A percentile compares a stretch with the other conserved stretches of the same genome.
Conservation (phyloP, 805 yeast genomes). For the Tetrapisispora phaffii region DNA sequence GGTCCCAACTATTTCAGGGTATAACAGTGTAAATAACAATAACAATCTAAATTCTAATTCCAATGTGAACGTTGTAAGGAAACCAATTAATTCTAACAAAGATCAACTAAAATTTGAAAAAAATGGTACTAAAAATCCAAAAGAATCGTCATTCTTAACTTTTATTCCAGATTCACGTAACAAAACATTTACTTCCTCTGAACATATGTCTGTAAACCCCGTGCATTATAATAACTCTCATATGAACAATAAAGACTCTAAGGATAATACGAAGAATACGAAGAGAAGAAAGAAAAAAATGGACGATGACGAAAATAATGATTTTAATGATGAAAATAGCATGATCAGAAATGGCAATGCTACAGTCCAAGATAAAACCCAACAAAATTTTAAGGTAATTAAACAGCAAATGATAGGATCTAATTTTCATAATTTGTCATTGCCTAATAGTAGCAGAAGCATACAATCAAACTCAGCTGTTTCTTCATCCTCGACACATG, state of each 20-base stretch:
- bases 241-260: neutral
- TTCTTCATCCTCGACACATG: slow-evolving; percentile 10
- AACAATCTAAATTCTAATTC: neutral
- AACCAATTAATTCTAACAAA: neutral
- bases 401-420: slow-evolving; percentile 10
- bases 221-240: neutral
- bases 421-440: slow-evolving; percentile 10
- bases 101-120: neutral
- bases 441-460: neutral
- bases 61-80: neutral
- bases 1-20: slow-evolving; percentile 18
- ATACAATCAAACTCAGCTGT: neutral
- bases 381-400: slow-evolving; percentile 13
- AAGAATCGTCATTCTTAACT: slow-evolving; percentile 6
- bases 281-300: slow-evolving; percentile 1
- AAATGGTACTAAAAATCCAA: neutral
- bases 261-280: neutral
- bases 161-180: slow-evolving; percentile 17
- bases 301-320: neutral
- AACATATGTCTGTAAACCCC: slow-evolving; percentile 1
- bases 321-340: neutral
- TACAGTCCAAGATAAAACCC: slow-evolving; percentile 26
- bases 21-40: neutral
- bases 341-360: neutral
- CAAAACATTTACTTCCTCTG: slow-evolving; percentile 1